phyloP scores from a whole-genome alignment of 225 moss, liverwort and hornwort species.

The Physcomitrellopsis africana region DNA sequence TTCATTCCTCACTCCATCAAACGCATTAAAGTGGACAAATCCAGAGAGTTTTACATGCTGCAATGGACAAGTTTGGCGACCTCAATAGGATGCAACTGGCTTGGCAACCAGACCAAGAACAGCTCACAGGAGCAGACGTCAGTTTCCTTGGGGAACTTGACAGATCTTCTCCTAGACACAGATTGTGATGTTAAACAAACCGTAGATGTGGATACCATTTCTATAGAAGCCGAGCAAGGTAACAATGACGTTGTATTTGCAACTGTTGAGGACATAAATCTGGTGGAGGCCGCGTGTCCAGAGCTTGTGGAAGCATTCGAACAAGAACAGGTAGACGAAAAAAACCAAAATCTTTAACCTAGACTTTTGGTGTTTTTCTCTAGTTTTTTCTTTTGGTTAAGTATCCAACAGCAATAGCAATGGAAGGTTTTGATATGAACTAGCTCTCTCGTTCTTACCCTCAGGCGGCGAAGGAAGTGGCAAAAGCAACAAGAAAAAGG shows the following conservation, averaged over 20 bases:
- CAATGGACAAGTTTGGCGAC: slow-evolving; percentile 41
- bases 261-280: slow-evolving; percentile 44
- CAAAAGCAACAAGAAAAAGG: slow-evolving; percentile 24
- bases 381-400: too few species aligned
- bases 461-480: slow-evolving; percentile 33
- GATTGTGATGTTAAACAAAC: too few species aligned
- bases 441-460: neutral
- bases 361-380: too few species aligned
- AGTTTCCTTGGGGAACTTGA: too few species aligned
- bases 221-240: neutral
- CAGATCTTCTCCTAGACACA: too few species aligned
- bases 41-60: slow-evolving; percentile 39
- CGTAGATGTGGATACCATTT: neutral
- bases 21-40: slow-evolving; percentile 44
- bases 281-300: slow-evolving; percentile 55
- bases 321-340: slow-evolving; percentile 37
- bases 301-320: slow-evolving; percentile 39
- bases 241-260: slow-evolving; percentile 20
- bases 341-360: too few species aligned
- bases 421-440: neutral
- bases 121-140: neutral
- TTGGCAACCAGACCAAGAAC: slow-evolving; percentile 21
- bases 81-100: slow-evolving; percentile 32
- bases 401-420: neutral
- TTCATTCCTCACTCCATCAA: slow-evolving; percentile 44